These are phyloP conservation scores for Pinus albicaulis DNA, from an alignment of 75 land plant species.

Conservation along the genomic window DNA sequence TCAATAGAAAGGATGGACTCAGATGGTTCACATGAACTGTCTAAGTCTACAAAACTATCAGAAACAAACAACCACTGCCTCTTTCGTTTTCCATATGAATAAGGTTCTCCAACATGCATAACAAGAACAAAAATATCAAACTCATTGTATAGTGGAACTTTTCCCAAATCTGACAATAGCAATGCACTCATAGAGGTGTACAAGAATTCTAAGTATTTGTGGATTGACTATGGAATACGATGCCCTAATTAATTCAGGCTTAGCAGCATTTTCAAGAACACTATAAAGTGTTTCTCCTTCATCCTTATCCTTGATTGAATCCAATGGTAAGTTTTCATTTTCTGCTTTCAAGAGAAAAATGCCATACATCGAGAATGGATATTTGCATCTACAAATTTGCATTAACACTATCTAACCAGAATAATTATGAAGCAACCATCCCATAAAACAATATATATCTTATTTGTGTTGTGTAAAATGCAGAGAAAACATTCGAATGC, in stretches of 20 bases:
- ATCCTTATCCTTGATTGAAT: conserved; percentile 38
- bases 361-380: too few species aligned
- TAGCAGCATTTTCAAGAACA: conserved; percentile 65
- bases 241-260: conserved; percentile 67
- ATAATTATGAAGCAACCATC: too few species aligned
- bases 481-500: too few species aligned
- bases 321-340: conserved; percentile 6
- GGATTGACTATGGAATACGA: conserved; percentile 21
- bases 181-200: conserved; percentile 51
- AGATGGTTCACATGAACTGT: conserved; percentile 9
- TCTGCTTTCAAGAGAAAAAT: conserved; percentile 38
- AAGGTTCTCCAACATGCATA: conserved; percentile 68
- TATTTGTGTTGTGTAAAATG: too few species aligned
- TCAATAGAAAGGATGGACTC: conserved; percentile 61
- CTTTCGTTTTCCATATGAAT: conserved; percentile 32
- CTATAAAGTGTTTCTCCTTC: conserved; percentile 69
- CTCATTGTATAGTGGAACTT: conserved; percentile 68
- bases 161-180: conserved; percentile 45
- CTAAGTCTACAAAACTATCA: conserved; percentile 43
- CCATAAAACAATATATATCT: too few species aligned
- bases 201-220: conserved; percentile 35
- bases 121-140: conserved; percentile 71
- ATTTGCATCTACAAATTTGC: too few species aligned
- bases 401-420: too few species aligned
- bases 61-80: conserved; percentile 83